Conservation (phyloP, 2,329 filamentous ascomycete species). For the Fusarium tuaranense region DNA sequence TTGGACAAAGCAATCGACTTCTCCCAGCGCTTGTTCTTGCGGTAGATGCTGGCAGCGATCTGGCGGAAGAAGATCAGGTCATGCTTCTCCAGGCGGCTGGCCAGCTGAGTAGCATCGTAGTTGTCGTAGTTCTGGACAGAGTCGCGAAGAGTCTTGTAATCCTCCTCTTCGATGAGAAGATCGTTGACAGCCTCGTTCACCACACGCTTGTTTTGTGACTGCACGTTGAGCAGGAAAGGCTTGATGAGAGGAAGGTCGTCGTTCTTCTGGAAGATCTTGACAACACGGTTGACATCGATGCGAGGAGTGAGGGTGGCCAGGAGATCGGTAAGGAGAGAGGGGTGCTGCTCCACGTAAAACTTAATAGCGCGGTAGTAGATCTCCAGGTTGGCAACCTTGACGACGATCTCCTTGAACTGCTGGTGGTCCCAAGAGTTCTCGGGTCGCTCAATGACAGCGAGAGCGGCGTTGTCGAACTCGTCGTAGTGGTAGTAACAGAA, state of each 20-base stretch:
- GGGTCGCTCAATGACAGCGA: constrained; percentile 97
- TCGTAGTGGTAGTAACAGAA: constrained; percentile 99
- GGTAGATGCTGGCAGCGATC: constrained; percentile 97
- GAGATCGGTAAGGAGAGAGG: constrained; percentile 93
- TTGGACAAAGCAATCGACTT: constrained; percentile 98
- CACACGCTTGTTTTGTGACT: constrained; percentile 96
- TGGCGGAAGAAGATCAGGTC: constrained; percentile 99
- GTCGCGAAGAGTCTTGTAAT: constrained; percentile 98
- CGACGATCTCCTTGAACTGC: constrained; percentile 98
- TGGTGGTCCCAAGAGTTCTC: constrained; percentile 99
- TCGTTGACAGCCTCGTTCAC: constrained; percentile 99
- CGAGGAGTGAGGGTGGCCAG: constrained; percentile 91
- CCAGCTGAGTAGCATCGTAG: constrained; percentile 94
- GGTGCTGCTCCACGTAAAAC: constrained; percentile 98
- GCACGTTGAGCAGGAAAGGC: constrained; percentile 96
- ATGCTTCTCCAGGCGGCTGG: constrained; percentile 93
- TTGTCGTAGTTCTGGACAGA: constrained; percentile 99
- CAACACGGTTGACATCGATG: constrained; percentile 98
- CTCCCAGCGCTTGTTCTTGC: constrained; percentile 99
- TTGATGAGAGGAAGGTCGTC: constrained; percentile 99
- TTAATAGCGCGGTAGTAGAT: constrained; percentile 98
- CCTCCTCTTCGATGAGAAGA: constrained; percentile 96
- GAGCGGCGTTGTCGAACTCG: constrained; percentile 95
- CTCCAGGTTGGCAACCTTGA: constrained; percentile 98
- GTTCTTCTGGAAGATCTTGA: constrained; percentile 98